Conservation (phyloP, 1,284 basidiomycete species). For the Albatrellus sp. region DNA sequence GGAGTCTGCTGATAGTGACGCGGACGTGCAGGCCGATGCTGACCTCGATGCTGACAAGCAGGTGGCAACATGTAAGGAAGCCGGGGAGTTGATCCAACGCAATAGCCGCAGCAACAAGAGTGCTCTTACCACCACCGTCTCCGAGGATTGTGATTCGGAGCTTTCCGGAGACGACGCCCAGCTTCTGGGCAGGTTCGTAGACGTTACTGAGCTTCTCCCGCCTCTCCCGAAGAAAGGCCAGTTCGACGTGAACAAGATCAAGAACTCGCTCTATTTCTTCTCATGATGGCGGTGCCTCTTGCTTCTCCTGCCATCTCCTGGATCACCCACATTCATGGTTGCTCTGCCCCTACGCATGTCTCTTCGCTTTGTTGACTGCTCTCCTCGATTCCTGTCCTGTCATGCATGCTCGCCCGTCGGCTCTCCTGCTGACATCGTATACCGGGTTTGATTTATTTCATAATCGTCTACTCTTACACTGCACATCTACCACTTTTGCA, state of each 20-base stretch:
- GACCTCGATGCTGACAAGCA: neutral
- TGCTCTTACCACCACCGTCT: constrained; percentile 16
- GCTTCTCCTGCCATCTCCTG: neutral
- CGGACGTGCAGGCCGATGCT: neutral
- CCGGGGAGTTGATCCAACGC: neutral
- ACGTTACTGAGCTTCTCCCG: constrained; percentile 70
- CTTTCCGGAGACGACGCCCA: constrained; percentile 8
- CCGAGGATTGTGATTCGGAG: constrained; percentile 14
- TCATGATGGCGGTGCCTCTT: constrained; percentile 31
- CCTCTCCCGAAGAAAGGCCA: constrained; percentile 77
- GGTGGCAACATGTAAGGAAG: neutral
- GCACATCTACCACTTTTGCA: too few relatives aligned
- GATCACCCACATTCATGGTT: neutral
- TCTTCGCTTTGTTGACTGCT: neutral
- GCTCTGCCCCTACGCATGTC: neutral
- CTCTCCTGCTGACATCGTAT: too few relatives aligned
- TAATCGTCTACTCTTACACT: too few relatives aligned
- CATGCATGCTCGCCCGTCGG: too few relatives aligned
- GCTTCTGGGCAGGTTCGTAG: constrained; percentile 52
- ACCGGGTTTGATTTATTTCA: too few relatives aligned
- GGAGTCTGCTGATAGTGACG: too few relatives aligned
- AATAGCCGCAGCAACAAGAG: constrained; percentile 7
- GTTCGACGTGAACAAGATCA: constrained; percentile 83
- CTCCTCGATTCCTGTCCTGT: too few relatives aligned
- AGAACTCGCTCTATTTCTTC: constrained; percentile 84